Evolutionary conservation across 192 early-diverging fungal genomes (phyloP), one percentile per base, ranked within the genome.

Genomic region (Dissophora globulifera): DNA sequence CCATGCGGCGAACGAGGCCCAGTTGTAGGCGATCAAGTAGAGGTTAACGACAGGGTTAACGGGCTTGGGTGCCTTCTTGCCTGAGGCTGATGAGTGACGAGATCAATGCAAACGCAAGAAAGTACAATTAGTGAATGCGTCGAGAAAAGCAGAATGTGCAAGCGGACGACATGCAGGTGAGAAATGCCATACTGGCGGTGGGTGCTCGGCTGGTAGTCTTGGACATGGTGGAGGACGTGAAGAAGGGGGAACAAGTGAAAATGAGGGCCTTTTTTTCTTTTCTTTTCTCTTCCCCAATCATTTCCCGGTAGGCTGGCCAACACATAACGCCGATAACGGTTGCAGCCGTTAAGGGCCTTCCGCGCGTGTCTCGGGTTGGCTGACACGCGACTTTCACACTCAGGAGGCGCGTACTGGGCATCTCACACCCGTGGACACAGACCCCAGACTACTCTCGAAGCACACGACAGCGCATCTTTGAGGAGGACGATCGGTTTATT

Each of bases 21-120:
- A 72, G 75, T 98, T 98, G 86, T 97, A 98, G 29, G 86, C 74
- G 25, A 96, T 80, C 31, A 98, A 84, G 67, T 98, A 98, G 11
- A 49, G 31, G 54, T 86, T 78, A 45, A 82, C 20, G 6, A 79
- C n/a, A 33, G 71, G 71, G 50, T 75, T 65, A 19, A 75, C 62
- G 29, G 71, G 62, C 50, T 75, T 75, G 49, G 71, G 42, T 2
- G 71, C 71, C 29, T 51, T 64, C 71, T 75, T 75, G 19, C 71
- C 57, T 9, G 71, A 64, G 38, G 32, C 71, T 75, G 50, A 13
- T 33, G 13, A 57, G 26, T 22, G 19, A 50, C 3, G 41, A 49
- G 26, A 23, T 29, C 15, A 42, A 20, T 5, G 40, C 35, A 38
- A 12, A 15, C 30, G 17, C 17, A n/a, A n/a, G n/a, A n/a, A n/a